Evolutionary conservation across 1,284 basidiomycete species (phyloP), one percentile per base, ranked within the genome.

Genomic region (Trametes polyzona): DNA sequence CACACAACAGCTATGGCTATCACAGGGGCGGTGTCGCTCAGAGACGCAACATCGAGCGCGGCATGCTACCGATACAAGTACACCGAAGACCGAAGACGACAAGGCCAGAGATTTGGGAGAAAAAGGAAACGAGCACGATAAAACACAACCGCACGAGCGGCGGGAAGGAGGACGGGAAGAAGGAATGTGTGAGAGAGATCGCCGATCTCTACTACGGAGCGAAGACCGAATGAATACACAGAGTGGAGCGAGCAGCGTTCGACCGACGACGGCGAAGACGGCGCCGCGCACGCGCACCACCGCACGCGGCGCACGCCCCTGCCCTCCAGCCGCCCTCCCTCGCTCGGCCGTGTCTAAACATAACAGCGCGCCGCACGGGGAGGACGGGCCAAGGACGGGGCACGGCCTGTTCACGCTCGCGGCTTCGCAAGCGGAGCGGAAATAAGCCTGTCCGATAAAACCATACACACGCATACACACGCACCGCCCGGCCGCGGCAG

Each of bases 111-210:
- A 41, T 35, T n/a, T n/a, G 30, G 8, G 14, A 14, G 33, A n/a
- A 12, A 11, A n/a, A 12, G 33, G 33, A 14, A 11, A 35, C 7
- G 33, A 6, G 33, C 33, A 6, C 14, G 30, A n/a, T n/a, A n/a
- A 39, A 19, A 39, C 37, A 39, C 16, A 16, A 48, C 33, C 33
- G 19, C 17, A 37, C 14, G 7, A 35, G 19, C 35, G 27, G 41
- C 39, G 37, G n/a, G 19, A 47, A 40, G 19, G 36, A 23, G 27
- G 32, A 41, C 48, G 35, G 32, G 39, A 46, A 52, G 41, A 53
- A 62, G 24, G 61, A 62, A 41, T 26, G 59, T 55, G 55, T 7
- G 48, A 40, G 55, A 52, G 61, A 59, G 57, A 62, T 59, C 61
- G 19, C 61, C 51, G 61, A 59, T 54, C 61, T 52, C 61, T 26